phyloP scores from a whole-genome alignment of 345 rosid species.

The Bruguiera parviflora region DNA sequence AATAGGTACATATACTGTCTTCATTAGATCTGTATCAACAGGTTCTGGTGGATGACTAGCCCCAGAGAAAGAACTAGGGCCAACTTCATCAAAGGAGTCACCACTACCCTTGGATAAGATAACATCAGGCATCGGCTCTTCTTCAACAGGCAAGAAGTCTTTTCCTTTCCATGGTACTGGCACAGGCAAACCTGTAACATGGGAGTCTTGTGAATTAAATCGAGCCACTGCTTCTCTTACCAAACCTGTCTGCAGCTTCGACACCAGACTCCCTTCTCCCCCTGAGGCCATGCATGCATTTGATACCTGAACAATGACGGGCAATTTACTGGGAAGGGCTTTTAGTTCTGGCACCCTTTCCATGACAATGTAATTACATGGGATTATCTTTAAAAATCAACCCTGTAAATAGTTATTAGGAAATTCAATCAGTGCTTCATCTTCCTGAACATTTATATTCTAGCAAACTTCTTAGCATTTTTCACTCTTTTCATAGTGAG shows the following conservation, averaged over 20 bases:
- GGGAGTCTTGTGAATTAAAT: conserved; percentile 28
- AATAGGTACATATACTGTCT: conserved; percentile 61
- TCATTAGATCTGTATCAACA: conserved; percentile 76
- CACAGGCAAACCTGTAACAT: conserved; percentile 29
- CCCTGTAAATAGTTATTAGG: conserved; percentile 34
- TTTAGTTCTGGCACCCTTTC: conserved; percentile 61
- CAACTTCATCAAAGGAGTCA: conserved; percentile 64
- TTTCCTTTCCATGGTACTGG: conserved; percentile 61
- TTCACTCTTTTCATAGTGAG: not conserved
- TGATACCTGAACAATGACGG: conserved; percentile 39
- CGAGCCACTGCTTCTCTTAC: conserved; percentile 44
- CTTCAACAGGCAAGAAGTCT: conserved; percentile 40
- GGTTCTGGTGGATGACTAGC: conserved; percentile 98
- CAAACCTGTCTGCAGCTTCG: conserved; percentile 40
- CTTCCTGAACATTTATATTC: conserved; percentile 8
- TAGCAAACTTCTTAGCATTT: not conserved
- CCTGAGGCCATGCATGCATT: conserved; percentile 28
- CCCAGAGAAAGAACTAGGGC: conserved; percentile 76
- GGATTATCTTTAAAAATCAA: conserved; percentile 17
- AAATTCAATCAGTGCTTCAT: conserved; percentile 11
- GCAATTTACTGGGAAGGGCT: conserved; percentile 48
- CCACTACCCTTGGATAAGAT: conserved; percentile 40
- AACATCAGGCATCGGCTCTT: conserved; percentile 43
- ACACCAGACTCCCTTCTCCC: conserved; percentile 33
- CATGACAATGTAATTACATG: conserved; percentile 48